Conservation (phyloP, 2,329 filamentous ascomycete genomes). For the Phaeophleospora eucalypticola region DNA sequence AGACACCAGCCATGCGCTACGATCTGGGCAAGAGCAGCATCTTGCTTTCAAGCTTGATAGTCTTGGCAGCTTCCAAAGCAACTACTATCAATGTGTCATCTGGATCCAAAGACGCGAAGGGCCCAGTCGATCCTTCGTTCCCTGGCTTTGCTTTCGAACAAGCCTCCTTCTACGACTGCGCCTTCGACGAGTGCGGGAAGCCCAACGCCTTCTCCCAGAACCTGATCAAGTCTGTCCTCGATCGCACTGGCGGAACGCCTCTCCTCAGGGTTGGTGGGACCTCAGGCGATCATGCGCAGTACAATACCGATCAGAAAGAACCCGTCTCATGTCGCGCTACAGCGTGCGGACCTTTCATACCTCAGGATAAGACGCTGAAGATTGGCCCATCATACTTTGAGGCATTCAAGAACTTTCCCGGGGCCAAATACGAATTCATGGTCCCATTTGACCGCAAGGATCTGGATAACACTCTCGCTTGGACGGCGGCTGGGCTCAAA, state of each 20-base stretch:
- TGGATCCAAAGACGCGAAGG: background rate
- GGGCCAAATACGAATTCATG: conserved; percentile 9
- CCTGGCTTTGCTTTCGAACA: conserved; percentile 6
- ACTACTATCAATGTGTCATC: too few relatives aligned
- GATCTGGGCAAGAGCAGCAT: too few relatives aligned
- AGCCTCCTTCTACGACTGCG: conserved; percentile 10
- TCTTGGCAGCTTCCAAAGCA: too few relatives aligned
- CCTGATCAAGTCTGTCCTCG: conserved; percentile 6
- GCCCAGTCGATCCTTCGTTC: conserved; percentile 3
- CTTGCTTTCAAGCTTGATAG: too few relatives aligned
- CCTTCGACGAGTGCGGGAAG: conserved; percentile 6
- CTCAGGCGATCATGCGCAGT: conserved; percentile 9
- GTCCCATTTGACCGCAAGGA: conserved; percentile 2
- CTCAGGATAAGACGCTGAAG: conserved; percentile 4
- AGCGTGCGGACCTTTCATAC: background rate
- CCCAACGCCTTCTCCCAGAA: conserved; percentile 9
- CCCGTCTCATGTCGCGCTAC: conserved; percentile 6
- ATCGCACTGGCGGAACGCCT: conserved; percentile 9
- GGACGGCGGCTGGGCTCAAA: conserved; percentile 3
- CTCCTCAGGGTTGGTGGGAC: conserved; percentile 9
- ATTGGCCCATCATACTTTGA: conserved; percentile 9
- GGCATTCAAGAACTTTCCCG: conserved; percentile 8
- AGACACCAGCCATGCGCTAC: too few relatives aligned
- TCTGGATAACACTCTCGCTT: conserved; percentile 6
- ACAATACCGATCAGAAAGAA: conserved; percentile 1